Evolutionary conservation across 768 basidiomycete genomes (phyloP).

Genomic region (Suillus subaureus): DNA sequence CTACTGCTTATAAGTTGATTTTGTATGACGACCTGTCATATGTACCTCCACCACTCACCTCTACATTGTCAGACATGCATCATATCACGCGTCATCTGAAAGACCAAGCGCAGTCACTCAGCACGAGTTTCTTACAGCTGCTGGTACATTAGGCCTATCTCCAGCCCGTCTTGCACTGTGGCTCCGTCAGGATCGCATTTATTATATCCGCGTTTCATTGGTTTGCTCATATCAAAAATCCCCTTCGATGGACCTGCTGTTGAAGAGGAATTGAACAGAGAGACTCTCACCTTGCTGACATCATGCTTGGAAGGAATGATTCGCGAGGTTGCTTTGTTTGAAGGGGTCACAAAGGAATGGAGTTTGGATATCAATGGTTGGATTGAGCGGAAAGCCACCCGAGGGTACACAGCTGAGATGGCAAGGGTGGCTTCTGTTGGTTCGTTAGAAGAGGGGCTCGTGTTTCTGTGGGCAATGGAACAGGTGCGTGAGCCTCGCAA

Average conservation of each 20-base stretch:
- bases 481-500: constrained; percentile 42
- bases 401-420: constrained; percentile 76
- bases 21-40: neutral
- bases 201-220: constrained; percentile 76
- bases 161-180: constrained; percentile 54
- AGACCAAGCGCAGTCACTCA: constrained; percentile 46
- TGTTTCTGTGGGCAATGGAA: constrained; percentile 84
- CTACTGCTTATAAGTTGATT: neutral
- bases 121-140: constrained; percentile 62
- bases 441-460: constrained; percentile 60
- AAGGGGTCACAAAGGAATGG: constrained; percentile 46
- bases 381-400: constrained; percentile 60
- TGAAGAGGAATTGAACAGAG: constrained; percentile 26
- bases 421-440: constrained; percentile 48
- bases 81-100: constrained; percentile 33
- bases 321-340: constrained; percentile 63
- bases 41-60: too few relatives aligned
- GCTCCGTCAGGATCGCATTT: constrained; percentile 74
- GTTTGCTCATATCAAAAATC: constrained; percentile 61
- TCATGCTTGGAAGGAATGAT: constrained; percentile 60
- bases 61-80: neutral
- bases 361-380: constrained; percentile 49
- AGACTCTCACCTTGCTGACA: constrained; percentile 48
- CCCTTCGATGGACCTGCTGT: constrained; percentile 36
- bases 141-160: constrained; percentile 54